Percentiles rank a stretch among this genome's conserved stretches.
phyloP scores from a whole-genome alignment of 345 rosid species.

The Eucalyptus lansdowneana region DNA sequence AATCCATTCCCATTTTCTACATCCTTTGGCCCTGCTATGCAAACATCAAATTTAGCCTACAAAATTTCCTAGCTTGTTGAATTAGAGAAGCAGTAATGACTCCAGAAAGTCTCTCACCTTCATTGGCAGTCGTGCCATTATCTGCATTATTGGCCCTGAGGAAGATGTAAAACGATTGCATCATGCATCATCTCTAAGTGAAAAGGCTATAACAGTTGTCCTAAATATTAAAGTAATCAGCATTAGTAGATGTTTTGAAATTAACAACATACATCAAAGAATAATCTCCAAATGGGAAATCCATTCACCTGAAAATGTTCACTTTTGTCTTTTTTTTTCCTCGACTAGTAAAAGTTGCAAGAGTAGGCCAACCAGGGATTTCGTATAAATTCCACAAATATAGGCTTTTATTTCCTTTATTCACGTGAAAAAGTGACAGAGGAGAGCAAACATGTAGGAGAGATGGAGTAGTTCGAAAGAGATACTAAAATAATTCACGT shows the following conservation, averaged over 20 bases:
- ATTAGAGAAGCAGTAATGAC: background rate
- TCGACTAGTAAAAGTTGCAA: background rate
- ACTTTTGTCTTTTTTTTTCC: background rate
- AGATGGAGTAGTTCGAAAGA: background rate
- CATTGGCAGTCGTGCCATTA: background rate
- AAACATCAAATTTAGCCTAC: background rate
- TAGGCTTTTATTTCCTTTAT: background rate
- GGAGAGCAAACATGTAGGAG: background rate
- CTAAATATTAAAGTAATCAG: background rate
- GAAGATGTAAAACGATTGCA: background rate
- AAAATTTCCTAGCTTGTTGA: background rate
- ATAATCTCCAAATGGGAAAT: background rate
- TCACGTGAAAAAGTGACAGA: background rate
- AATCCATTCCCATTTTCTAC: constrained; percentile 16
- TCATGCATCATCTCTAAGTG: background rate
- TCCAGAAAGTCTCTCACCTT: background rate
- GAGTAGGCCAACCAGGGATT: background rate
- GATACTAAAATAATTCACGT: background rate
- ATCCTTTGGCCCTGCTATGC: constrained; percentile 2
- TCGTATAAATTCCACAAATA: background rate
- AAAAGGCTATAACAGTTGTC: background rate
- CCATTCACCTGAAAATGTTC: background rate
- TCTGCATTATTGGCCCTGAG: background rate
- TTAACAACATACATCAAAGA: background rate
- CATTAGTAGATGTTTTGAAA: background rate